Percentiles rank a stretch among this genome's conserved stretches.
Evolutionary conservation across 2,329 filamentous ascomycete genomes (phyloP).

Genomic region (Botrytis sinoallii): DNA sequence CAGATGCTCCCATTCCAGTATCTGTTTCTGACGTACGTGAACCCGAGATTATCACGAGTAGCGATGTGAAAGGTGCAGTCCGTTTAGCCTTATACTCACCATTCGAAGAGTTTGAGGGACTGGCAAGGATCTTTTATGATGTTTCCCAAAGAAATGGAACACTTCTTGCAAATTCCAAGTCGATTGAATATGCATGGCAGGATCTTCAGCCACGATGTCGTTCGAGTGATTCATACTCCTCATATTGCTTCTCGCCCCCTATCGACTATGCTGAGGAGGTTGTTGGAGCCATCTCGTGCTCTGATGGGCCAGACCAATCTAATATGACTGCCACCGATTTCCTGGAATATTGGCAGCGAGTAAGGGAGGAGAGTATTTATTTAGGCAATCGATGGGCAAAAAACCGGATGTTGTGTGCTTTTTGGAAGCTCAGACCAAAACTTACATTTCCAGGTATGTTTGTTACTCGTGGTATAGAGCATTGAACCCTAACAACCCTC

Average conservation of each 20-base stretch:
- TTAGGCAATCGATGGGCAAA: background rate
- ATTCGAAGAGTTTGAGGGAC: background rate
- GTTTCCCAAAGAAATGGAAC: background rate
- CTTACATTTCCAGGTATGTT: background rate
- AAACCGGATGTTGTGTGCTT: background rate
- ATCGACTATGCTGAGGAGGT: background rate
- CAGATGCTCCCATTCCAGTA: background rate
- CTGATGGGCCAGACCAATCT: background rate
- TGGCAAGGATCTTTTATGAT: background rate
- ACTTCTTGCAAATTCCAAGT: constrained; percentile 1
- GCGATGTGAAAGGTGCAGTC: background rate
- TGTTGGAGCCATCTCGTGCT: constrained; percentile 5
- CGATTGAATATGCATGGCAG: background rate
- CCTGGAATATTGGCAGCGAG: constrained; percentile 6
- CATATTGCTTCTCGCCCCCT: constrained; percentile 1
- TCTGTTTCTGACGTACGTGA: background rate
- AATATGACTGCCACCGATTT: background rate
- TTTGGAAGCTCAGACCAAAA: background rate
- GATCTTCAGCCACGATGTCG: background rate
- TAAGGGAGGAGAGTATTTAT: background rate
- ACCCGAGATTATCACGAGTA: background rate
- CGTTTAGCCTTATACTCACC: background rate
- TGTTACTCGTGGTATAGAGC: background rate
- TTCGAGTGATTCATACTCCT: background rate
- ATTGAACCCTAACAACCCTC: background rate